These are phyloP conservation scores for Thraustotheca clavata DNA, from an alignment of 352 stramenopile genomes.

Conservation along the genomic window DNA sequence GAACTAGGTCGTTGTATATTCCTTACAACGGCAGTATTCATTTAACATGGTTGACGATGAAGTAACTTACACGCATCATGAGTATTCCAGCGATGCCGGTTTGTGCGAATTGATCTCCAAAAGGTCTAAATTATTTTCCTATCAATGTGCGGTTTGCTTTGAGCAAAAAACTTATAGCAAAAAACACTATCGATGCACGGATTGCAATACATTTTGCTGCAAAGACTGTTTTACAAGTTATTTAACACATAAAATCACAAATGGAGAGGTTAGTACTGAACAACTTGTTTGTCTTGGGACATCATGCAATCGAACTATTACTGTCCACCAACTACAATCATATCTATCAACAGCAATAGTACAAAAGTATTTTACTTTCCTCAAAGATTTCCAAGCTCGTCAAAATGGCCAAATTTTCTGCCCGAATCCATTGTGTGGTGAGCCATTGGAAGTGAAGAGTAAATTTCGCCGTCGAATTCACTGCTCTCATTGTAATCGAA, in stretches of 20 bases:
- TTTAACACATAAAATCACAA: constrained; percentile 6
- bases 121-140: no score
- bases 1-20: no score
- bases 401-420: constrained; percentile 8
- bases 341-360: not conserved
- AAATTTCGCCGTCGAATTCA: not conserved
- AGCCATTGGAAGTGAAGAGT: not conserved
- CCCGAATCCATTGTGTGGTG: constrained; percentile 9
- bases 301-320: not conserved
- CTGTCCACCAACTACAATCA: not conserved
- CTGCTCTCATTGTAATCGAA: not conserved
- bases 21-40: no score
- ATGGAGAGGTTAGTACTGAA: constrained; percentile 2
- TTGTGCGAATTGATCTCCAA: no score
- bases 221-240: constrained; percentile 8
- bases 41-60: no score
- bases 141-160: no score
- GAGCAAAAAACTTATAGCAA: no score
- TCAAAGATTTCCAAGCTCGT: not conserved
- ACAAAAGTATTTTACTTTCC: constrained; percentile 19
- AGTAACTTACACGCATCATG: no score
- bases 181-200: not conserved
- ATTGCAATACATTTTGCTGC: constrained; percentile 1
- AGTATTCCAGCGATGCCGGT: no score
- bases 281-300: constrained; percentile 15